phyloP scores from a whole-genome alignment of 192 early-diverging fungal genomes.

The Backusella tarrabulga region DNA sequence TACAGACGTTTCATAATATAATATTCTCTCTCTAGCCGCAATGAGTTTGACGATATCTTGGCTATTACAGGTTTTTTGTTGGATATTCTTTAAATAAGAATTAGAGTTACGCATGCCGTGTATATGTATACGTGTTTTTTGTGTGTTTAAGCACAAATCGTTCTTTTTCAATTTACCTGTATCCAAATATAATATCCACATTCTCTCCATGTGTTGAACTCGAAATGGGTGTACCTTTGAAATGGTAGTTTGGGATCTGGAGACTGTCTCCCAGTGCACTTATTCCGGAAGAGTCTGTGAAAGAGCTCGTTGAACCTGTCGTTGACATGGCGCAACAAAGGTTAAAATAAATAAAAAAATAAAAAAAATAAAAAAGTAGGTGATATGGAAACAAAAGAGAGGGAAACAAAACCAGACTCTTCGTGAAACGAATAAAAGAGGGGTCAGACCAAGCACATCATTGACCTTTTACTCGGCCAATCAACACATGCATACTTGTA shows the following conservation, averaged over 20 bases:
- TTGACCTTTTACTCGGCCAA: background rate
- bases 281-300: conserved; percentile 13
- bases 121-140: background rate
- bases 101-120: background rate
- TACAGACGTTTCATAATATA: conserved; percentile 29
- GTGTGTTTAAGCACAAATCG: background rate
- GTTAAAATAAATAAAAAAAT: background rate
- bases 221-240: conserved; percentile 19
- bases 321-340: conserved; percentile 17
- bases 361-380: background rate
- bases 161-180: conserved; percentile 14
- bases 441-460: background rate
- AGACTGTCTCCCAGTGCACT: conserved; percentile 5
- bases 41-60: conserved; percentile 26
- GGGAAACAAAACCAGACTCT: background rate
- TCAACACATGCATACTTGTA: background rate
- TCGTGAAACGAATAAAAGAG: background rate
- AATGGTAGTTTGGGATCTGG: conserved; percentile 31
- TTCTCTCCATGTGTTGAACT: conserved; percentile 24
- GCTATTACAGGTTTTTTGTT: conserved; percentile 32
- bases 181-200: conserved; percentile 24
- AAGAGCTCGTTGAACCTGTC: conserved; percentile 22
- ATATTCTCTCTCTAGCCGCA: conserved; percentile 28
- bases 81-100: conserved; percentile 12
- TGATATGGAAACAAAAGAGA: background rate